Evolutionary conservation across 257 asterid species (phyloP).

Genomic region (Solanum chiquidenum): DNA sequence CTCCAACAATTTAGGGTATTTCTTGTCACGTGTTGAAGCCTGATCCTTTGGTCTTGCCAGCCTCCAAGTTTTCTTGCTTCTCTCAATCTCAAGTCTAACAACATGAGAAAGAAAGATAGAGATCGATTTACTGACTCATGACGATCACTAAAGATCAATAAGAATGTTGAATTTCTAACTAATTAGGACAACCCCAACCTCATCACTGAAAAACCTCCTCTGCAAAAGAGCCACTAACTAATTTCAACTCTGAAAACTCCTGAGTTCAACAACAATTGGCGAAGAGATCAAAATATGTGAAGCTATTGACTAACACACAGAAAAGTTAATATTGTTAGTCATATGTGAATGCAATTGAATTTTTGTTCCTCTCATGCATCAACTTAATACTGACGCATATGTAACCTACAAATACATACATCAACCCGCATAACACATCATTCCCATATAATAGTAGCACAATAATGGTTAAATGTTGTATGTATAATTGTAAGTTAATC

Average conservation of each 20-base stretch:
- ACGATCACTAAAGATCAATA: neutral
- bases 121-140: neutral
- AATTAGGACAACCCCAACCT: slow-evolving; percentile 3
- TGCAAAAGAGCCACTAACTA: slow-evolving; percentile 13
- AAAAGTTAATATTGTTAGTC: too few species aligned
- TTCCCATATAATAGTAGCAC: too few species aligned
- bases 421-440: too few species aligned
- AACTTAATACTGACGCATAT: too few species aligned
- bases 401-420: too few species aligned
- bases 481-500: neutral
- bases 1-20: slow-evolving; percentile 84
- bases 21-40: slow-evolving; percentile 93
- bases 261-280: too few species aligned
- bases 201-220: slow-evolving; percentile 58
- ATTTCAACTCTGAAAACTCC: neutral
- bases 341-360: too few species aligned
- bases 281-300: too few species aligned
- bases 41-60: slow-evolving; percentile 71
- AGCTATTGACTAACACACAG: too few species aligned
- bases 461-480: too few species aligned
- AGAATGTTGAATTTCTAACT: neutral
- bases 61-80: slow-evolving; percentile 87
- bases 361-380: too few species aligned
- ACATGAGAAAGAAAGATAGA: neutral
- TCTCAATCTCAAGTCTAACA: slow-evolving; percentile 79